Base-by-base conservation (phyloP, 2,329 filamentous ascomycete genomes). In the Colletotrichum aenigma region DNA sequence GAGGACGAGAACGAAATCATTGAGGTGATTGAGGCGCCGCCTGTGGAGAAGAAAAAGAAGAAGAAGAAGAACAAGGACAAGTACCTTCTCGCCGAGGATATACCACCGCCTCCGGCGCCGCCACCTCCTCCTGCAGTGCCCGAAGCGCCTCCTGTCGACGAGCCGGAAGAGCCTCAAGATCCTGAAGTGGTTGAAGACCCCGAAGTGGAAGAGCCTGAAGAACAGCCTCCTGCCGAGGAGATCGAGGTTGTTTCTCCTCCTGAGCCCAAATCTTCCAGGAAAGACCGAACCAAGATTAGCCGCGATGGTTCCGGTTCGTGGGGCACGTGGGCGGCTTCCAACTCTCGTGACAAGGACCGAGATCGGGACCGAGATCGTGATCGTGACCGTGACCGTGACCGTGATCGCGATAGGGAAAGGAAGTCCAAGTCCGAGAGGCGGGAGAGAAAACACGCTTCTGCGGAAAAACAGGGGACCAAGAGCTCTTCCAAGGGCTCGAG, bases 241-340 rank as follows among this genome's bases (percentile, higher is more conserved):
- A 36, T 58, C 12, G 34, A 32, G 30, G 56, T 9, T 15, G 73
- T 73, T n/a, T 88, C 89, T 32, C 87, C 89, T 6, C 85, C 91
- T 18, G 91, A 93, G 66, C 85, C 89, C 15, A 92, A 88, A 76
- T 91, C 90, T 6, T 88, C 88, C 5, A 95, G 92, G 85, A 97
- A 94, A 82, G 94, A 97, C 77, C 93, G 95, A 16, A 87, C 94
- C 32, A 95, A 93, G 81, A 91, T 96, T 77, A 94, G 92, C 79
- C 94, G 95, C 74, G 93, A 94, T 48, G 89, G 91, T 74, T 89
- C 89, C 43, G 88, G 91, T 15, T 92, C 94, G 34, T 97, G 95
- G 95, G 93, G 93, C 43, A 92, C 92, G 82, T 96, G 94, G 94
- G 91, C 90, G 21, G 89, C 92, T 18, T 85, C 88, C 24, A 81